Conservation (phyloP, 139 green algal genomes). For the Coelastrella sp. region DNA sequence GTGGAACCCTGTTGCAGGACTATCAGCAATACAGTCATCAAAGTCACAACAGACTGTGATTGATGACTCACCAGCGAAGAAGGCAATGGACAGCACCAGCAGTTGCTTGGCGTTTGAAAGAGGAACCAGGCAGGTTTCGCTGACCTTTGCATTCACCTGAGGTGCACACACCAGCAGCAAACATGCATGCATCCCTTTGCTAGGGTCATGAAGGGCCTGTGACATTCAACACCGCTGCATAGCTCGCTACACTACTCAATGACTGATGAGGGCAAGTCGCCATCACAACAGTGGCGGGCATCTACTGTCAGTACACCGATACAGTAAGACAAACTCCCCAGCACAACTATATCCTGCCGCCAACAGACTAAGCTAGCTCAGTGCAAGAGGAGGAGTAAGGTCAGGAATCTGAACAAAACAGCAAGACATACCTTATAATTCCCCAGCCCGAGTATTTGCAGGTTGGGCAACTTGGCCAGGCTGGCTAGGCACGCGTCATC, state of each 20-base stretch:
- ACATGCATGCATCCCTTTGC: background rate
- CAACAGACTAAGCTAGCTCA: too few species aligned
- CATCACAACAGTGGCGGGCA: background rate
- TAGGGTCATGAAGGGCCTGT: background rate
- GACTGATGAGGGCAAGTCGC: background rate
- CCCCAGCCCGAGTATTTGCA: conserved; percentile 49
- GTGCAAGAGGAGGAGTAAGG: too few species aligned
- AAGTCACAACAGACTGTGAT: too few species aligned
- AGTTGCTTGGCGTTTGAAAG: conserved; percentile 7
- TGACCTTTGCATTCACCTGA: conserved; percentile 36
- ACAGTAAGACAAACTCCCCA: too few species aligned
- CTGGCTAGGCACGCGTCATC: conserved; percentile 44
- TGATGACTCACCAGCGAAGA: conserved; percentile 8
- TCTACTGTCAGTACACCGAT: too few species aligned
- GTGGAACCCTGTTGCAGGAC: too few species aligned
- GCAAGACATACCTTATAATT: conserved; percentile 45
- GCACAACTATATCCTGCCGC: too few species aligned
- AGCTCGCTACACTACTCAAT: background rate
- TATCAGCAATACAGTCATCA: background rate
- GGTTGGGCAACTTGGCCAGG: conserved; percentile 44
- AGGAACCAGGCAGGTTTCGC: conserved; percentile 48
- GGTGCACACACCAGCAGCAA: conserved; percentile 2
- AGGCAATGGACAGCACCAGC: conserved; percentile 43
- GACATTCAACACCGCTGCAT: background rate
- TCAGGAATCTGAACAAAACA: background rate